These are phyloP conservation scores for Cladosporium sphaerospermum DNA, from an alignment of 2,329 filamentous ascomycete genomes.

Conservation along the genomic window DNA sequence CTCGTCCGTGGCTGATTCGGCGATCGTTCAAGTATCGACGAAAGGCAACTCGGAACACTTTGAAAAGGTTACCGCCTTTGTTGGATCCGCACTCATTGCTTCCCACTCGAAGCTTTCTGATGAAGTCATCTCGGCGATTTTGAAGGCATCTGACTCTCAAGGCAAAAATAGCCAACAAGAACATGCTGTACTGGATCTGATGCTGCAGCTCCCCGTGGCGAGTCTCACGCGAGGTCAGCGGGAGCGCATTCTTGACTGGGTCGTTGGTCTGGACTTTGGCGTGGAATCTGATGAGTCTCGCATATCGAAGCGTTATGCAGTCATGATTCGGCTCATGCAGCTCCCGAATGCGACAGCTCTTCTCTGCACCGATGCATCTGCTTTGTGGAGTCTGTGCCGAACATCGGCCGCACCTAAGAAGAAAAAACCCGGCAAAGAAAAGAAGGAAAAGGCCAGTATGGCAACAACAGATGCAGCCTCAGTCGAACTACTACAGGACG, in stretches of 20 bases:
- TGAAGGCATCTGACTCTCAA: background rate
- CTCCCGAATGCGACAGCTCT: conserved; percentile 3
- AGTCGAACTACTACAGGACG: conserved; percentile 9
- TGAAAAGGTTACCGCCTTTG: background rate
- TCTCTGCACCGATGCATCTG: conserved; percentile 1
- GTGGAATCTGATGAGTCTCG: background rate
- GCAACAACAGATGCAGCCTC: background rate
- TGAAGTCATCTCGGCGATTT: background rate
- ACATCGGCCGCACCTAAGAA: background rate
- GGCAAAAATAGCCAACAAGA: background rate
- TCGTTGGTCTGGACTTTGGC: background rate
- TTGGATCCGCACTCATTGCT: background rate
- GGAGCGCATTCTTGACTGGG: conserved; percentile 5
- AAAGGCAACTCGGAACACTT: too few relatives aligned
- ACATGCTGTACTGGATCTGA: conserved; percentile 1
- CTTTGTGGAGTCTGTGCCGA: background rate
- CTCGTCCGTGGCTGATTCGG: background rate
- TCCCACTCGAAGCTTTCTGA: conserved; percentile 5
- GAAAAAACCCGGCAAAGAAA: background rate
- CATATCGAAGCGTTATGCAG: background rate
- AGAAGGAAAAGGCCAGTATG: background rate
- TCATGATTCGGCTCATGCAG: conserved; percentile 4
- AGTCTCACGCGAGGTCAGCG: conserved; percentile 4
- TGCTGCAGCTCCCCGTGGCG: background rate
- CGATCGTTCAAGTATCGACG: too few relatives aligned